Evolutionary conservation across 768 basidiomycete genomes (phyloP), one percentile per base, ranked within the genome.

Genomic region (Boletellus sp.): DNA sequence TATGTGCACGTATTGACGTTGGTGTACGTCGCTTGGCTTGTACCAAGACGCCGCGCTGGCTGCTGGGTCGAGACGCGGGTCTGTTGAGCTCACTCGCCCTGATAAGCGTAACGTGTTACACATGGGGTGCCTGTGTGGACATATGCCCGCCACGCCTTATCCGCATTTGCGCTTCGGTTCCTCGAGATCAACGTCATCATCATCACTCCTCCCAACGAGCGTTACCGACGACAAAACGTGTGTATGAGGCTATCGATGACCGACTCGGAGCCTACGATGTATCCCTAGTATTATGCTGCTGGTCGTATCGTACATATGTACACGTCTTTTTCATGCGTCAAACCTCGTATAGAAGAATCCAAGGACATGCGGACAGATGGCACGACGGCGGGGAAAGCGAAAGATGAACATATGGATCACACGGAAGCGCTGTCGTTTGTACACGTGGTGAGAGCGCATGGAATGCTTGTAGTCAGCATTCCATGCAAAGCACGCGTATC

Each of bases 251-350:
- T 19, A 19, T 12, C 16, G 16, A 28, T 34, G 34, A 34, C 26
- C 13, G 32, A 17, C 45, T 35, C 43, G 12, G 22, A 57, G 32
- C 36, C 38, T 48, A 55, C 17, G 46, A 43, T 58, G 53, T 58
- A 58, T 41, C 37, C 43, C 56, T 42, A n/a, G n/a, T n/a, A 59
- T 63, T 63, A 62, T 62, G 56, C 53, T 51, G 45, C 48, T 53
- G 23, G 12, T 51, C 53, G 53, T 62, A 64, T 65, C 60, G 50
- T 63, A 63, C 62, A 65, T 48, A 50, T 45, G 51, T 65, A 65
- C 62, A 63, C 35, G 23, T 51, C 48, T 56, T 46, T 57, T 49
- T 48, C 23, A 26, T 58, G 35, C 38, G 40, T 43, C 43, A 48
- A 57, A 41, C 54, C 37, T 50, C 32, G 42, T 47, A 47, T 42